Evolutionary conservation across 495 filamentous ascomycete genomes (phyloP), one percentile per base, ranked within the genome.

Genomic region (Talaromyces ruber): DNA sequence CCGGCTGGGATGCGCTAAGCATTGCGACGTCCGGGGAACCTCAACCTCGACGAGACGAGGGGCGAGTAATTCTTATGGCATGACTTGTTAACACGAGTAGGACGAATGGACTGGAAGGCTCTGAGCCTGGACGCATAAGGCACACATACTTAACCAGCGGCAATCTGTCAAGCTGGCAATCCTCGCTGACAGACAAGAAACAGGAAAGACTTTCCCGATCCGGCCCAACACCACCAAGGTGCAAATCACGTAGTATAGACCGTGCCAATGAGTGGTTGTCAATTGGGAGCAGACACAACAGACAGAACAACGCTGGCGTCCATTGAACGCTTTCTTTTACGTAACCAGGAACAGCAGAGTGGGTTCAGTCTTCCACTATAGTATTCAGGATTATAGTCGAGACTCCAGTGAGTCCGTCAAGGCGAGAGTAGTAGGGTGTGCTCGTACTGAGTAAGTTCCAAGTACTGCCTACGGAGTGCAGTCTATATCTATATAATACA

Each of bases 281-380:
- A 58, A 28, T 54, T 28, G 51, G 54, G 43, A 64, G 58, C 34
- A 60, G 61, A 60, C 53, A 39, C 60, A 55, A 61, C 12, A 34
- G 16, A 11, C 26, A 47, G 25, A 59, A 37, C 55, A 62, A 52
- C 55, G 62, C 63, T 57, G 59, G 32, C 61, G 24, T 12, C 43
- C 51, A 54, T 54, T 54, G 51, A 54, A 54, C 8, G 9, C 14
- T 29, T 58, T 66, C 16, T 65, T 71, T 73, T 73, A 73, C 71
- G 71, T 73, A 73, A 73, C 67, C 59, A 60, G 59, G 59, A 50
- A 60, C 59, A 59, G 57, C n/a, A 30, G 26, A 57, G 54, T 57
- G 51, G 51, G 28, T 54, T 54, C 51, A 12, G 45, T 53, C 26
- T 11, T 54, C 26, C 51, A 25, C 22, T 25, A 54, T 22, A 25